These are phyloP conservation scores for Nemania sp. DNA, from an alignment of 2,329 filamentous ascomycete species.

Conservation along the genomic window DNA sequence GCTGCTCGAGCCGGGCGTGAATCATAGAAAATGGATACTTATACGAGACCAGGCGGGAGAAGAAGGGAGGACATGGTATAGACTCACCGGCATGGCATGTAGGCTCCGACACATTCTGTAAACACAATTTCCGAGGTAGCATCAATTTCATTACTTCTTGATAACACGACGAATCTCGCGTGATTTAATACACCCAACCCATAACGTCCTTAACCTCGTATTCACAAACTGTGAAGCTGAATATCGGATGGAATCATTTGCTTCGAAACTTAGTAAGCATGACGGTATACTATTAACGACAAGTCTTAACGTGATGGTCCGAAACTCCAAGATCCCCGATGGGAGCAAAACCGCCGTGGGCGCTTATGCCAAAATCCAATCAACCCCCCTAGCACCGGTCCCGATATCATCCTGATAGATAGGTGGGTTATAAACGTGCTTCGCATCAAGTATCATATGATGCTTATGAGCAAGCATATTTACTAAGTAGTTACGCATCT, in stretches of 20 bases:
- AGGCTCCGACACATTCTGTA: slow-evolving; percentile 1
- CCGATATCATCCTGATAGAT: not conserved
- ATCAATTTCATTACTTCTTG: slow-evolving; percentile 22
- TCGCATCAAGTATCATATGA: not conserved
- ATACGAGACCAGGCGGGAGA: not conserved
- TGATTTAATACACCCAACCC: not conserved
- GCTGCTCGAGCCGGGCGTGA: not conserved
- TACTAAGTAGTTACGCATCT: not conserved
- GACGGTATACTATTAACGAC: not conserved
- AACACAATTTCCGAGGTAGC: not conserved
- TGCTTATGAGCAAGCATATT: not conserved
- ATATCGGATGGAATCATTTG: not conserved
- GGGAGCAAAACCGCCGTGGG: not conserved
- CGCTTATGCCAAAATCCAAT: not conserved
- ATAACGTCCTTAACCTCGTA: not conserved
- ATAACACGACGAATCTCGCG: slow-evolving; percentile 13
- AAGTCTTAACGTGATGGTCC: not conserved
- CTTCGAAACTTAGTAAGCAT: not conserved
- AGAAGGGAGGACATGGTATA: not conserved
- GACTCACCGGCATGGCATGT: not conserved
- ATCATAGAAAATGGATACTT: not conserved
- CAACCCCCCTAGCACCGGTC: not conserved
- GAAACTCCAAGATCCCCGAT: slow-evolving; percentile 16
- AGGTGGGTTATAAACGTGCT: not conserved
- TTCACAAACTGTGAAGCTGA: not conserved